Conservation (phyloP, 306 rosid genomes). For the Trifolium dubium region DNA sequence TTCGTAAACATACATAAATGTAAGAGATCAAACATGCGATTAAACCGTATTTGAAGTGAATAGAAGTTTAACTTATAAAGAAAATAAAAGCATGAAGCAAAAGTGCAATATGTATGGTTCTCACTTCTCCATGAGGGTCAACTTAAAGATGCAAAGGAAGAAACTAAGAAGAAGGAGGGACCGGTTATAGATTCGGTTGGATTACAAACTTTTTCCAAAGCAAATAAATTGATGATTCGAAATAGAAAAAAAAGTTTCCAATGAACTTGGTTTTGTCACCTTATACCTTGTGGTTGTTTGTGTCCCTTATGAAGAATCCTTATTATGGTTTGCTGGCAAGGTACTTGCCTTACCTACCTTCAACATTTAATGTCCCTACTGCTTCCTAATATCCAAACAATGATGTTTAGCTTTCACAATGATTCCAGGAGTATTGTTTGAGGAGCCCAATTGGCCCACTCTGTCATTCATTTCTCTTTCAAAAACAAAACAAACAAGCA, state of each 20-base stretch:
- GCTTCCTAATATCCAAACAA: constrained; percentile 54
- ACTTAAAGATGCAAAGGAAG: constrained; percentile 35
- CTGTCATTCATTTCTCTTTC: not conserved
- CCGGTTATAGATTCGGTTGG: constrained; percentile 56
- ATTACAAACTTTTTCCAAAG: constrained; percentile 51
- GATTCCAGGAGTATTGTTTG: constrained; percentile 35
- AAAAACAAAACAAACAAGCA: not conserved
- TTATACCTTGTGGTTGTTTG: constrained; percentile 16
- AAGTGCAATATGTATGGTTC: not conserved
- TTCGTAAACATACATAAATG: too few relatives aligned
- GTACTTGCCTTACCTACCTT: constrained; percentile 33
- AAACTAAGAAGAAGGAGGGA: constrained; percentile 46
- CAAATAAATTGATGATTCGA: constrained; percentile 43
- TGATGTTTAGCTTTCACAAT: constrained; percentile 39
- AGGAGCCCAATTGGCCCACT: constrained; percentile 49
- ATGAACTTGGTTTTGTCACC: constrained; percentile 50
- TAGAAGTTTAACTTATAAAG: not conserved
- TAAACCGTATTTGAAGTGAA: not conserved
- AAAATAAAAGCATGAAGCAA: not conserved
- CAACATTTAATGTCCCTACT: constrained; percentile 39
- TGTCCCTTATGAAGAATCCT: constrained; percentile 37
- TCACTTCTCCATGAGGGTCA: constrained; percentile 46
- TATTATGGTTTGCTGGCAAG: not conserved
- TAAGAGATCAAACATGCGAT: too few relatives aligned
- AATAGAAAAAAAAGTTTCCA: constrained; percentile 52